Evolutionary conservation across 345 rosid species (phyloP).

Genomic region (Euphorbia lathyris): DNA sequence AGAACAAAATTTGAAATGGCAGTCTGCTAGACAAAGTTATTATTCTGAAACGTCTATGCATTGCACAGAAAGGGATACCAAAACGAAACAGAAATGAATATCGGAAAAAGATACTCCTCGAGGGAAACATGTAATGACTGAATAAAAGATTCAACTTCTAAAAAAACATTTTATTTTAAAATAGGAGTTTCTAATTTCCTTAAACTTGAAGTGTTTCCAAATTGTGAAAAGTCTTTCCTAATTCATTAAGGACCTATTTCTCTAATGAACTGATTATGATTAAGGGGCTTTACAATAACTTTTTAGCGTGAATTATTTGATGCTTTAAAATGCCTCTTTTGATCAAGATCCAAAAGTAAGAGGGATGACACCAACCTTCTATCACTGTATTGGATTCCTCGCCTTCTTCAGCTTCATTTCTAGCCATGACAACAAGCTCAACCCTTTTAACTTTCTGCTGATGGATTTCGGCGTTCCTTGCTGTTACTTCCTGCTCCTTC

Average conservation of each 20-base stretch:
- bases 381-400: slow-evolving; percentile 44
- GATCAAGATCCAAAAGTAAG: not conserved
- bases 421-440: slow-evolving; percentile 34
- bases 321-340: not conserved
- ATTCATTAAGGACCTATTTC: not conserved
- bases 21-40: not conserved
- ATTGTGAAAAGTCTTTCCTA: no score
- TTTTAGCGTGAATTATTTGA: no score
- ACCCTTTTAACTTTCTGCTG: slow-evolving; percentile 49
- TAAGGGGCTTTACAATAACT: not conserved
- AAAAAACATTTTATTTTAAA: no score
- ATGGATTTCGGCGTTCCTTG: slow-evolving; percentile 84
- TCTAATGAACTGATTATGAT: not conserved
- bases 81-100: no score
- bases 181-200: no score
- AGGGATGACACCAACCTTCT: slow-evolving; percentile 49
- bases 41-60: not conserved
- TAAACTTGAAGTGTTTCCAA: no score
- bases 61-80: not conserved
- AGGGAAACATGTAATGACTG: no score
- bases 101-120: no score
- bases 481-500: slow-evolving; percentile 93
- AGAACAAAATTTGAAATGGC: not conserved
- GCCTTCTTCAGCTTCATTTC: slow-evolving; percentile 43
- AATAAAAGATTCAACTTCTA: no score